Conservation (phyloP, 495 filamentous ascomycete genomes). For the Xylaria cubensis region DNA sequence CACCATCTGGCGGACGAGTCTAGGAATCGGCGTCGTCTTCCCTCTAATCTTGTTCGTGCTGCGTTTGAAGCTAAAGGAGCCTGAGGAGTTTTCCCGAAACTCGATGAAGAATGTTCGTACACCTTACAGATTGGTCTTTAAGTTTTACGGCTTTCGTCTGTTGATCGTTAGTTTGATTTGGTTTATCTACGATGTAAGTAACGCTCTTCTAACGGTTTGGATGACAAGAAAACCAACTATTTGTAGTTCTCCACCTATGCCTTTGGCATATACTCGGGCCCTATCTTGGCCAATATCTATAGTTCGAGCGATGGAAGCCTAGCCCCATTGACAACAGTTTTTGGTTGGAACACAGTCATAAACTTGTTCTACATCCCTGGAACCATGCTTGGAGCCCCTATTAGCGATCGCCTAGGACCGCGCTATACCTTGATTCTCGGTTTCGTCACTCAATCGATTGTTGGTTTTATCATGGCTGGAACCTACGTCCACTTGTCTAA, state of each 20-base stretch:
- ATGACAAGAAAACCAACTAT: constrained; percentile 15
- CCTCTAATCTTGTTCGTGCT: constrained; percentile 77
- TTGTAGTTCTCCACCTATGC: constrained; percentile 73
- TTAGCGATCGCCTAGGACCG: constrained; percentile 79
- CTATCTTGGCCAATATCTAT: constrained; percentile 72
- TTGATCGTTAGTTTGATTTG: constrained; percentile 78
- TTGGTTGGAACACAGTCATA: constrained; percentile 86
- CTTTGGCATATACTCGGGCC: constrained; percentile 78
- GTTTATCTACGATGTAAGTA: constrained; percentile 82
- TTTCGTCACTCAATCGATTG: constrained; percentile 71
- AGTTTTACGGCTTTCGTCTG: constrained; percentile 68
- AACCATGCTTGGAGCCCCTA: constrained; percentile 73
- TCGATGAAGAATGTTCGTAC: constrained; percentile 58
- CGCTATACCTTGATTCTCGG: constrained; percentile 71
- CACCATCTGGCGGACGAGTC: constrained; percentile 74
- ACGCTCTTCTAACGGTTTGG: constrained; percentile 6
- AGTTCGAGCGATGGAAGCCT: constrained; percentile 35
- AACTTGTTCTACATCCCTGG: constrained; percentile 89
- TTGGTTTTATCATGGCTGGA: constrained; percentile 88
- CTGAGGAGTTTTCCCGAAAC: constrained; percentile 75
- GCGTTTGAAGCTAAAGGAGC: constrained; percentile 78
- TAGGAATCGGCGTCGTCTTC: constrained; percentile 82
- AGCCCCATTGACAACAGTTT: constrained; percentile 72
- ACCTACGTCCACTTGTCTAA: constrained; percentile 69
- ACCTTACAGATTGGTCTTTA: constrained; percentile 61